These are phyloP conservation scores for Podospora tetraspora DNA, from an alignment of 495 filamentous ascomycete genomes.

Conservation along the genomic window DNA sequence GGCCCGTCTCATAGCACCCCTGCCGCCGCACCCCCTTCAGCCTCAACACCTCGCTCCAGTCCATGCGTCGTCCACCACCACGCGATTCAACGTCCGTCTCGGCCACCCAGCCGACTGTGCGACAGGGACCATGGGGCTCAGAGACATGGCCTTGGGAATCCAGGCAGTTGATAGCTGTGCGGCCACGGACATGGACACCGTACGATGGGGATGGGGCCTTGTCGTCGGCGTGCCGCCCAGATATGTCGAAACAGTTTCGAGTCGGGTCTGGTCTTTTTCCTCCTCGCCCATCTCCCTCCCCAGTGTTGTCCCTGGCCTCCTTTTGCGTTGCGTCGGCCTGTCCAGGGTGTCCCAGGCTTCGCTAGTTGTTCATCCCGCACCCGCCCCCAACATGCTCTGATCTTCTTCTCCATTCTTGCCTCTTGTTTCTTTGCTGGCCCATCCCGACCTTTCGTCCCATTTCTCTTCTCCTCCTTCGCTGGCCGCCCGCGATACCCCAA, in stretches of 20 bases:
- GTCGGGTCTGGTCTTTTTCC: conserved; percentile 13
- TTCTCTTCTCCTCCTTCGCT: conserved; percentile 10
- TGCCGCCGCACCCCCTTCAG: conserved; percentile 14
- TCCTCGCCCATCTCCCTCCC: background rate
- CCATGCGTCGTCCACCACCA: conserved; percentile 7
- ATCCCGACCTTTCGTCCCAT: conserved; percentile 14
- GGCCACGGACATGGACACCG: background rate
- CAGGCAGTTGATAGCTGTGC: background rate
- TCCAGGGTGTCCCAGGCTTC: background rate
- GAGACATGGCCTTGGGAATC: conserved; percentile 2
- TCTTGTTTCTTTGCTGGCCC: conserved; percentile 11
- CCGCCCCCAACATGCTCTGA: conserved; percentile 6
- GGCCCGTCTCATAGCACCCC: conserved; percentile 31
- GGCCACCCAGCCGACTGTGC: conserved; percentile 2
- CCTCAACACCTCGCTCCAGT: conserved; percentile 23
- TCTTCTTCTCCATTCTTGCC: conserved; percentile 7
- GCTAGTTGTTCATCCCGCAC: background rate
- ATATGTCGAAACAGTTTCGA: conserved; percentile 14
- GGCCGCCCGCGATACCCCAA: conserved; percentile 12
- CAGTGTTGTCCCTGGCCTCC: background rate
- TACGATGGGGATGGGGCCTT: conserved; percentile 9
- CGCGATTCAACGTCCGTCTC: conserved; percentile 8
- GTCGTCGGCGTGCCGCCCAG: background rate
- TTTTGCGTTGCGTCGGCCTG: background rate
- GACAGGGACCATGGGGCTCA: conserved; percentile 11